Evolutionary conservation across 2,329 filamentous ascomycete species (phyloP).

Genomic region (Pestalotiopsis fici): DNA sequence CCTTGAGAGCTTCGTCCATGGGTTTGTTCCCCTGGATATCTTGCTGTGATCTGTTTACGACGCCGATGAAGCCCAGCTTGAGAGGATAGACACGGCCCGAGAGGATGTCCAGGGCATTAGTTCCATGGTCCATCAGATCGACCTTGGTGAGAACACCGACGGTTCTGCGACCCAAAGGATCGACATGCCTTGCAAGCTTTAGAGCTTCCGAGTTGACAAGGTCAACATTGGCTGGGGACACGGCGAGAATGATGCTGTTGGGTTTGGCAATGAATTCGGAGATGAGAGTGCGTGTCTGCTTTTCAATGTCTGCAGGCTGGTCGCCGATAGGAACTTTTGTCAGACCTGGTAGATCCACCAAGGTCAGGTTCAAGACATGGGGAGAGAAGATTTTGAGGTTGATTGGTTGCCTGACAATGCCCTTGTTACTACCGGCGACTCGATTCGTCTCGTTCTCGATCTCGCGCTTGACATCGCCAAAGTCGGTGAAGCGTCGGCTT

Average conservation of each 20-base stretch:
- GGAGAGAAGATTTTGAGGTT: constrained; percentile 99
- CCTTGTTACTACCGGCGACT: constrained; percentile 93
- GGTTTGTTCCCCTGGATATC: constrained; percentile 96
- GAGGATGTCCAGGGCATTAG: constrained; percentile 96
- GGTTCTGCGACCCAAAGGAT: constrained; percentile 89
- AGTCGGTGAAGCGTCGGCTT: constrained; percentile 86
- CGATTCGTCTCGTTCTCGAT: constrained; percentile 96
- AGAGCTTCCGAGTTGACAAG: constrained; percentile 97
- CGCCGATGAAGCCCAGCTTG: constrained; percentile 96
- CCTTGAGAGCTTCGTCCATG: constrained; percentile 86
- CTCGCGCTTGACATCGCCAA: constrained; percentile 89
- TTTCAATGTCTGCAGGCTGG: constrained; percentile 96
- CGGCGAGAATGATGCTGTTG: constrained; percentile 95
- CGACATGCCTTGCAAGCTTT: constrained; percentile 95
- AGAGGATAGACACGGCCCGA: constrained; percentile 94
- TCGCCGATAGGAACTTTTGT: constrained; percentile 99
- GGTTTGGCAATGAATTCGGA: constrained; percentile 98
- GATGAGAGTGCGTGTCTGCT: constrained; percentile 94
- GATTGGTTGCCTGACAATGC: constrained; percentile 95
- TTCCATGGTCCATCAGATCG: constrained; percentile 98
- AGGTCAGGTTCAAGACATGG: constrained; percentile 90
- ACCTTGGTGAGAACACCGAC: constrained; percentile 97
- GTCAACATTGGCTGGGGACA: constrained; percentile 96
- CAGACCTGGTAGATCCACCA: constrained; percentile 93
- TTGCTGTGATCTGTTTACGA: constrained; percentile 97